Conservation (phyloP, 1,284 basidiomycete genomes). For the Volvariella surrecta region DNA sequence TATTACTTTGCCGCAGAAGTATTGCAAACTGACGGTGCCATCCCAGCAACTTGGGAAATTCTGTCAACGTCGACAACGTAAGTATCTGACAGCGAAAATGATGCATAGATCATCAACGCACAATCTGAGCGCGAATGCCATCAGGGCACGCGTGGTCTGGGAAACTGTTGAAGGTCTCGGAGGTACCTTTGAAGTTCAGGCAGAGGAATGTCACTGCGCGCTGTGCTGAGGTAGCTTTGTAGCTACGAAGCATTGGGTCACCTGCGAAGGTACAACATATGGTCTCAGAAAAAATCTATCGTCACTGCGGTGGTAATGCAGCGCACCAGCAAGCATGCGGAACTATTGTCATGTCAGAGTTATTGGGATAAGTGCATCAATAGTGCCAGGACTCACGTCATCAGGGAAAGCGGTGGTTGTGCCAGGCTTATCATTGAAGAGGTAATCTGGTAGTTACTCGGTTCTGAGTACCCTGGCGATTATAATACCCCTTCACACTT, state of each 20-base stretch:
- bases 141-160: constrained; percentile 26
- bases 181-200: constrained; percentile 31
- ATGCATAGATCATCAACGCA: constrained; percentile 15
- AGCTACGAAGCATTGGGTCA: constrained; percentile 29
- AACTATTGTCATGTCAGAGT: constrained; percentile 25
- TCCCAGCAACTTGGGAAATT: constrained; percentile 42
- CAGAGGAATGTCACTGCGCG: constrained; percentile 37
- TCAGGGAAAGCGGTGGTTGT: constrained; percentile 38
- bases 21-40: constrained; percentile 25
- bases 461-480: neutral
- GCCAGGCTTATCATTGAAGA: constrained; percentile 32
- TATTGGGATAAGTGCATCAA: constrained; percentile 8
- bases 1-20: neutral
- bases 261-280: constrained; percentile 23
- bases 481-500: constrained; percentile 7
- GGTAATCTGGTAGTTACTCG: constrained; percentile 25
- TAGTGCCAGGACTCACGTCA: constrained; percentile 24
- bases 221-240: constrained; percentile 30
- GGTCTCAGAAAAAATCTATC: no score
- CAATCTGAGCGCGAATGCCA: constrained; percentile 36
- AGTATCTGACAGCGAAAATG: neutral
- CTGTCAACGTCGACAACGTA: constrained; percentile 15
- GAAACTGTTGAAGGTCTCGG: constrained; percentile 25
- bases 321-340: constrained; percentile 34
- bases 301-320: constrained; percentile 1